phyloP scores from a whole-genome alignment of 2,329 filamentous ascomycete species.

The Aureobasidium mangrovei region DNA sequence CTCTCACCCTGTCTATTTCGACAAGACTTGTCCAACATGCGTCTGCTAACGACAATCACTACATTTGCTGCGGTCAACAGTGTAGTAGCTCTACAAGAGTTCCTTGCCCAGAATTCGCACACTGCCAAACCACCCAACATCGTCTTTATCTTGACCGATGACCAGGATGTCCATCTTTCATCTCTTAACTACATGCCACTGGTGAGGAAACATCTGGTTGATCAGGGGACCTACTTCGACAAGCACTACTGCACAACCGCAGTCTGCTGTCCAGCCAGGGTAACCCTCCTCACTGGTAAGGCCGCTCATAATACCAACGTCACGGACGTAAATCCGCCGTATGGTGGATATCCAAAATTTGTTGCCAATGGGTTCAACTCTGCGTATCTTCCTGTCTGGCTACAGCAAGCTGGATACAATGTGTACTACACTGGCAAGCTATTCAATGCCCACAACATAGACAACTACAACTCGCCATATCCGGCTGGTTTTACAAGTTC shows the following conservation, averaged over 20 bases:
- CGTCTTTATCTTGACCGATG: slow-evolving; percentile 59
- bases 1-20: not conserved
- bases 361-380: slow-evolving; percentile 56
- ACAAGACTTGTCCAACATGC: not conserved
- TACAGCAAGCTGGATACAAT: slow-evolving; percentile 59
- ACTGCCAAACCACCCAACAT: slow-evolving; percentile 42
- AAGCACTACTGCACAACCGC: slow-evolving; percentile 60
- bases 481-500: slow-evolving; percentile 52
- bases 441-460: slow-evolving; percentile 54
- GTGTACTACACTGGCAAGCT: slow-evolving; percentile 65
- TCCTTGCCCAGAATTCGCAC: not conserved
- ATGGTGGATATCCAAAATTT: slow-evolving; percentile 58
- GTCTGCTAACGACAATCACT: not conserved
- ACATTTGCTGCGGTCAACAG: not conserved
- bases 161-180: slow-evolving; percentile 55
- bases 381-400: slow-evolving; percentile 60
- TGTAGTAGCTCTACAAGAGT: not conserved
- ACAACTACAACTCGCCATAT: slow-evolving; percentile 52
- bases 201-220: slow-evolving; percentile 46
- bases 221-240: slow-evolving; percentile 51
- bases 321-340: slow-evolving; percentile 48
- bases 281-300: slow-evolving; percentile 52
- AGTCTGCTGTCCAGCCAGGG: slow-evolving; percentile 59
- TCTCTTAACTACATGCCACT: slow-evolving; percentile 54
- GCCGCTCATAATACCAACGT: slow-evolving; percentile 64